Percentiles rank a stretch among this genome's conserved stretches.
Conservation (phyloP, 805 yeast genomes). For the Lachancea waltii region DNA sequence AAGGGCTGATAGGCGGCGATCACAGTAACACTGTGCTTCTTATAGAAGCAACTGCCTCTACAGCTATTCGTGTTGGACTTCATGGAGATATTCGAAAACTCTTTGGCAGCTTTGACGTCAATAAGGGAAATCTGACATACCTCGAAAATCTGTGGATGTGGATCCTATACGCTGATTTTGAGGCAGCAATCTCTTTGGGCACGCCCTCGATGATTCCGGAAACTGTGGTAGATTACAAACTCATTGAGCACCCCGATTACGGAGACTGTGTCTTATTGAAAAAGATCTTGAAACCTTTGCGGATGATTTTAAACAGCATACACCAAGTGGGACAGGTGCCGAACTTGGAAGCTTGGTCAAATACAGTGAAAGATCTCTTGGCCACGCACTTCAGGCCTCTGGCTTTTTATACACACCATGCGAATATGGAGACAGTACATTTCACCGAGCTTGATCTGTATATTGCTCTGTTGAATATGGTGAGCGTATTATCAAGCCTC, state of each 20-base stretch:
- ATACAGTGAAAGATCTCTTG: not conserved
- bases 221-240: conserved; percentile 1
- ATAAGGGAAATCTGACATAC: conserved; percentile 7
- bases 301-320: conserved; percentile 1
- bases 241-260: conserved; percentile 2
- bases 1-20: conserved; percentile 12
- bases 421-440: not conserved
- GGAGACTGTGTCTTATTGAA: conserved; percentile 3
- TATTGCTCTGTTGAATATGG: not conserved
- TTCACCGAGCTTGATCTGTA: conserved; percentile 5
- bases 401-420: conserved; percentile 1
- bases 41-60: conserved; percentile 5
- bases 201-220: conserved; percentile 9
- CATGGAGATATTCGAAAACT: conserved; percentile 7
- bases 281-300: conserved; percentile 1
- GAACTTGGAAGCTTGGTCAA: conserved; percentile 3
- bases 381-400: conserved; percentile 3
- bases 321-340: conserved; percentile 6
- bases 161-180: conserved; percentile 12
- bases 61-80: conserved; percentile 13
- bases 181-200: conserved; percentile 11
- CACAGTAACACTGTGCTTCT: conserved; percentile 8
- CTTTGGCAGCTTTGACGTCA: not conserved
- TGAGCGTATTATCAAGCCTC: conserved; percentile 2
- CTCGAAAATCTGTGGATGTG: conserved; percentile 11